Base-by-base conservation (phyloP, 2,329 filamentous ascomycete genomes). In the Huntiella savannae region DNA sequence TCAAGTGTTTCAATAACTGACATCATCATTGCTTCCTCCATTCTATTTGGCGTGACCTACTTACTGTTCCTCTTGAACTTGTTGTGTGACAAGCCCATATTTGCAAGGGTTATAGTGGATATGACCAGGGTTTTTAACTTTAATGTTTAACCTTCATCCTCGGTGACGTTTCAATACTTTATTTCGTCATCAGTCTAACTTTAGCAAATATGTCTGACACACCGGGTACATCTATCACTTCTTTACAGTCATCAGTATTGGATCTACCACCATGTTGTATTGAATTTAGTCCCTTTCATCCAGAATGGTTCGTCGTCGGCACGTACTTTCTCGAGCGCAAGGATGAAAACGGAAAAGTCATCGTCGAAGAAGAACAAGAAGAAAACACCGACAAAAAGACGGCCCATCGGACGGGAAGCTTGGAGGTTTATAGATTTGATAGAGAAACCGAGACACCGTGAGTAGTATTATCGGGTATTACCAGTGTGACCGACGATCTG, bases 231-330 rank as follows among this genome's bases (percentile, higher is more conserved):
- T 35, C 11, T 5, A 56, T 69, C 28, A 52, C 55, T 6, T 70
- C 72, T 5, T 58, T 68, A 32, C 58, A 61, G 43, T 72, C 71
- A 3, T 55, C 72, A 28, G 66, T 59, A 4, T 63, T 85, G 15
- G 73, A 82, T 45, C 64, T 82, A 0, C 82, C 82, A 3, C 82
- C 82, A 1, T 83, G 81, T 55, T 87, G 82, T 56, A 67, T 86
- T n/a, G 77, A 82, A 50, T 84, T 86, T 55, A 81, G 75, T 52
- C 75, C 77, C 1, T 59, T 61, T 1, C 57, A 75, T 49, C 71
- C 74, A 0, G 62, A 75, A 0, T 74, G 79, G 55, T 78, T 93
- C 53, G 67, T 92, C 0, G 71, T 94, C 41, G 88, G 87, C 35
- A 94, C 87, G 1, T 95, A 95, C 60, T 74, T 80, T 51, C 69